A percentile compares a stretch with the other conserved stretches of the same genome.
phyloP scores from a whole-genome alignment of 306 rosid species.

The Quercus dentata region DNA sequence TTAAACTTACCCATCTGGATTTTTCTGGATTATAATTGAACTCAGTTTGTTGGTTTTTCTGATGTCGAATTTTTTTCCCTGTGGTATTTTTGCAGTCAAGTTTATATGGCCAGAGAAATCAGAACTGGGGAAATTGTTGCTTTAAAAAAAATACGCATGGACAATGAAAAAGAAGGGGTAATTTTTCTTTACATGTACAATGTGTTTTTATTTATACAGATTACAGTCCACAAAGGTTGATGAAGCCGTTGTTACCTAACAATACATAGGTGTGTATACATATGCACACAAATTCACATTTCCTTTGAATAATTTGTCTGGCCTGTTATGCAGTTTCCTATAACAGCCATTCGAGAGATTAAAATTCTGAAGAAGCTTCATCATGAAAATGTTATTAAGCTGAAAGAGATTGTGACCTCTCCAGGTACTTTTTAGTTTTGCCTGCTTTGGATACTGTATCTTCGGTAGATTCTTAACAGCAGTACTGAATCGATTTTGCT shows the following conservation, averaged over 20 bases:
- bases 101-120: slow-evolving; percentile 67
- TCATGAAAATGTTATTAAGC: slow-evolving; percentile 64
- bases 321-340: slow-evolving; percentile 54
- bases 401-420: slow-evolving; percentile 70
- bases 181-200: slow-evolving; percentile 1
- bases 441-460: not conserved
- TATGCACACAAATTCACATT: not conserved
- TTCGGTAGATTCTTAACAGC: not conserved
- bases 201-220: not conserved
- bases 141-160: slow-evolving; percentile 72
- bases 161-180: slow-evolving; percentile 77
- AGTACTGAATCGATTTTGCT: not conserved
- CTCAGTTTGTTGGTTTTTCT: not conserved
- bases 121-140: slow-evolving; percentile 75
- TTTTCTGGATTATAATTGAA: not conserved
- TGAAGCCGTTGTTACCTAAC: not conserved
- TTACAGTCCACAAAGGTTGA: not conserved
- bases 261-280: not conserved
- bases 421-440: slow-evolving; percentile 35
- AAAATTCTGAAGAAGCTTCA: slow-evolving; percentile 63
- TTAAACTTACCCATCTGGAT: not conserved
- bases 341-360: slow-evolving; percentile 75
- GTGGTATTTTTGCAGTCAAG: slow-evolving; percentile 47
- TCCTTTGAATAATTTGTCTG: not conserved
- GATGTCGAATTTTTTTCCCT: not conserved